These are phyloP conservation scores for Paxillus rubicundulus DNA, from an alignment of 768 basidiomycete species.

Conservation along the genomic window DNA sequence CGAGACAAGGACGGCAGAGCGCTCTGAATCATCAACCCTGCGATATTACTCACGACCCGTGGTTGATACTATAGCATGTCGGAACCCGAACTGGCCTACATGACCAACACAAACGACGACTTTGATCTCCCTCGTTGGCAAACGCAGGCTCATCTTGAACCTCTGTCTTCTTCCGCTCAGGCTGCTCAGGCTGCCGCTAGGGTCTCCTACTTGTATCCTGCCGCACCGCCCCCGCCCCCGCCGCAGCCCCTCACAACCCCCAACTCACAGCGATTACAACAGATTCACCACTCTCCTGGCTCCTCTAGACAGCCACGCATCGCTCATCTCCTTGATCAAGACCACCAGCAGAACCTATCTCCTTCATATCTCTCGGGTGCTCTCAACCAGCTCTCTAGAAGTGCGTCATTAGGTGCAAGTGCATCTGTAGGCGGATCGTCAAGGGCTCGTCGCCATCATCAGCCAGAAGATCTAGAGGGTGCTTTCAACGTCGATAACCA, in stretches of 20 bases:
- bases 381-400: conserved; percentile 59
- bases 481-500: conserved; percentile 40
- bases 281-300: conserved; percentile 46
- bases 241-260: conserved; percentile 40
- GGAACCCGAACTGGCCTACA: conserved; percentile 72
- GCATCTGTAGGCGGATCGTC: conserved; percentile 40
- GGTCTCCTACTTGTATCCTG: conserved; percentile 53
- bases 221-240: conserved; percentile 42
- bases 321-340: conserved; percentile 65
- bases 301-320: conserved; percentile 59
- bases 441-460: conserved; percentile 62
- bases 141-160: conserved; percentile 43
- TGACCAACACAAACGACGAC: conserved; percentile 75
- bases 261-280: conserved; percentile 47
- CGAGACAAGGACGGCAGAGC: conserved; percentile 3
- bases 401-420: conserved; percentile 58
- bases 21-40: not conserved
- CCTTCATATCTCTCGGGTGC: conserved; percentile 51
- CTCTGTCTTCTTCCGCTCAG: conserved; percentile 58
- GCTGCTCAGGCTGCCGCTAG: conserved; percentile 47
- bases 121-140: conserved; percentile 69
- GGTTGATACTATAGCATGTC: conserved; percentile 47
- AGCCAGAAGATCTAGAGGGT: conserved; percentile 66
- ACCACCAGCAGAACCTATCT: conserved; percentile 43
- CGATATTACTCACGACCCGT: not conserved